Percentiles rank a stretch among this genome's conserved stretches.
Evolutionary conservation across 2,329 filamentous ascomycete species (phyloP).

Genomic region (Aaosphaeria pasadenensis): DNA sequence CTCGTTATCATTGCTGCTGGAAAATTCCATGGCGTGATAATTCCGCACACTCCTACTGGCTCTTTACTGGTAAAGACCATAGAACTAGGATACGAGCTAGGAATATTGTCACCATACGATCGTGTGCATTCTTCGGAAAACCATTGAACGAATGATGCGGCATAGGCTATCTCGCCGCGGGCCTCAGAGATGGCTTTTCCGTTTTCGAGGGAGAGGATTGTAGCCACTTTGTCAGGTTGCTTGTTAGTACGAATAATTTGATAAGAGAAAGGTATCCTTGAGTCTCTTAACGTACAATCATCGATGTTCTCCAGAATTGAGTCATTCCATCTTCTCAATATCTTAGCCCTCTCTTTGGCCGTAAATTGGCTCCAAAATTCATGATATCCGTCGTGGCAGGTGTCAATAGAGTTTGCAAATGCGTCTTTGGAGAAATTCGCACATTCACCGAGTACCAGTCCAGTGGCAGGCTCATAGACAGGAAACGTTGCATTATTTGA

Average conservation of each 20-base stretch:
- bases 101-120: slow-evolving; percentile 65
- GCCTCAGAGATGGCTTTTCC: slow-evolving; percentile 69
- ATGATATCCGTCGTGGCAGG: not conserved
- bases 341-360: not conserved
- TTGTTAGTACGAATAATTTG: not conserved
- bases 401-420: not conserved
- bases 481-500: not conserved
- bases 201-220: slow-evolving; percentile 58
- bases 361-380: not conserved
- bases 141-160: slow-evolving; percentile 41
- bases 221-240: not conserved
- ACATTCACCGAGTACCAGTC: not conserved
- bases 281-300: not conserved
- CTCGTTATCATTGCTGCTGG: slow-evolving; percentile 50
- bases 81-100: slow-evolving; percentile 66
- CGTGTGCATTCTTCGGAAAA: slow-evolving; percentile 39
- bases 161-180: slow-evolving; percentile 38
- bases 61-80: slow-evolving; percentile 76
- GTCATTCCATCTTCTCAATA: not conserved
- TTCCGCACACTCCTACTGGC: slow-evolving; percentile 77
- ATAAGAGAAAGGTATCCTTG: not conserved
- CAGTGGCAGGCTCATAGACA: not conserved
- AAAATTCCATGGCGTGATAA: slow-evolving; percentile 91
- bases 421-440: not conserved
- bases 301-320: not conserved